These are phyloP conservation scores for Hawksworthiomyces lignivorus DNA, from an alignment of 2,329 filamentous ascomycete species.

Conservation along the genomic window DNA sequence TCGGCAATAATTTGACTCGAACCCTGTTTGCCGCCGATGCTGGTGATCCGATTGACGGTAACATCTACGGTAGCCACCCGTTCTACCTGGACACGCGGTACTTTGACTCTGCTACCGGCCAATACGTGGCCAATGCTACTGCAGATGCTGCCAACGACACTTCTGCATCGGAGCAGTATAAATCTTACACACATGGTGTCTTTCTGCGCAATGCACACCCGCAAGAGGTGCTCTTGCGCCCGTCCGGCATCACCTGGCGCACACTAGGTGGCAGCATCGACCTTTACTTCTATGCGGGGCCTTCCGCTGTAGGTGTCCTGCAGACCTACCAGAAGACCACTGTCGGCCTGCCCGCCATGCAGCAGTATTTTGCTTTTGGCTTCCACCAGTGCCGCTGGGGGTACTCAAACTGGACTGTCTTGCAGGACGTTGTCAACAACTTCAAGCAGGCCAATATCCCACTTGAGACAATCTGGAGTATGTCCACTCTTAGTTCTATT, in stretches of 20 bases:
- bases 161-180: constrained; percentile 35
- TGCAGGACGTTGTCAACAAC: constrained; percentile 59
- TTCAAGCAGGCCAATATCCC: constrained; percentile 59
- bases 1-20: constrained; percentile 66
- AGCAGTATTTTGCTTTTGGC: constrained; percentile 75
- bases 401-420: constrained; percentile 63
- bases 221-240: constrained; percentile 50
- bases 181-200: constrained; percentile 44
- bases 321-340: constrained; percentile 56
- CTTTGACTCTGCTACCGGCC: constrained; percentile 46
- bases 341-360: constrained; percentile 65
- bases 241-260: constrained; percentile 49
- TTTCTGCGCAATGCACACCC: constrained; percentile 55
- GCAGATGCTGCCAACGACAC: constrained; percentile 39
- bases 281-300: constrained; percentile 71
- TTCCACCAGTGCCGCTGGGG: constrained; percentile 82
- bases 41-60: constrained; percentile 38
- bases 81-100: constrained; percentile 66
- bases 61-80: constrained; percentile 58
- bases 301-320: constrained; percentile 59
- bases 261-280: constrained; percentile 66
- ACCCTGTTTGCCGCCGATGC: constrained; percentile 14
- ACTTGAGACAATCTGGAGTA: constrained; percentile 61
- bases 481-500: not conserved
- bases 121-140: constrained; percentile 47